Conservation (phyloP, 2,329 filamentous ascomycete genomes). For the Ophiocordyceps camponoti-floridani region DNA sequence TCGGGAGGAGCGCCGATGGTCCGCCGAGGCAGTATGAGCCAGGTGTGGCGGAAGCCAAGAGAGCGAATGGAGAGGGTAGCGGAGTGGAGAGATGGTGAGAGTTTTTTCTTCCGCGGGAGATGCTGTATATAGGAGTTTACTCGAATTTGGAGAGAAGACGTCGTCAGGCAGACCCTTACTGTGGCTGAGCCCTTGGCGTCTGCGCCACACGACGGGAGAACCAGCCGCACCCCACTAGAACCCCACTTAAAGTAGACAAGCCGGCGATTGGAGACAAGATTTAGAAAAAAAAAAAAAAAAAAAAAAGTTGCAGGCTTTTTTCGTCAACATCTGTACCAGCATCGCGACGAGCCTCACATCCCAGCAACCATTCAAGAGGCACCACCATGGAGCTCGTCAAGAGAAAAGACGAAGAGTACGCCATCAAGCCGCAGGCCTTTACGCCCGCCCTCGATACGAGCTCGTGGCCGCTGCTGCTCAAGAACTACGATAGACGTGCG, state of each 20-base stretch:
- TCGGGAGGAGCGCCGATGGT: conserved; percentile 17
- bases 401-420: conserved; percentile 45
- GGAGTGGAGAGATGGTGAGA: too few species aligned
- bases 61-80: too few species aligned
- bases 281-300: neutral
- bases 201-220: neutral
- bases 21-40: conserved; percentile 6
- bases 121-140: neutral
- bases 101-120: neutral
- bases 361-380: neutral
- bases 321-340: neutral
- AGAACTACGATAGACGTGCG: conserved; percentile 88
- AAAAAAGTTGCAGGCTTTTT: neutral
- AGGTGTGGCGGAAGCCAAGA: conserved; percentile 1
- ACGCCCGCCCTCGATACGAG: conserved; percentile 68
- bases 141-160: too few species aligned
- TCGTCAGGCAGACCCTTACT: neutral
- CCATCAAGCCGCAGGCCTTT: conserved; percentile 80
- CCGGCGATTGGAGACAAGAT: neutral
- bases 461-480: conserved; percentile 82
- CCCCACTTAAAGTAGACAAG: neutral
- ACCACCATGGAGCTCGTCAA: conserved; percentile 27
- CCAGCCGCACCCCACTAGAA: neutral
- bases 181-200: neutral
- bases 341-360: neutral